Conservation (phyloP, 1,139 yeast genomes). For the Yamadazyma buinensis region DNA sequence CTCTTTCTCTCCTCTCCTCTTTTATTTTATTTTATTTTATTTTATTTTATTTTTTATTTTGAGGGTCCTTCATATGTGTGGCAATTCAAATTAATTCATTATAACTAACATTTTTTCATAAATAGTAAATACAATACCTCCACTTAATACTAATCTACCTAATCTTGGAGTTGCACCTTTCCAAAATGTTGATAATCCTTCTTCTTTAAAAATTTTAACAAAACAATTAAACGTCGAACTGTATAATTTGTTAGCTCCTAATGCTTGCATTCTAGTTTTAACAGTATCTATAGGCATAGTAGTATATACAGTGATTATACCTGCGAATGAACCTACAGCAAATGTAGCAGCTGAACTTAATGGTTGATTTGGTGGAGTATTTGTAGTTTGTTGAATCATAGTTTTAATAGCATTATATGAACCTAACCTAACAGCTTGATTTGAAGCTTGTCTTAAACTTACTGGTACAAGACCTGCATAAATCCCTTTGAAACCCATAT, state of each 20-base stretch:
- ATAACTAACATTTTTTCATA: slow-evolving; percentile 82
- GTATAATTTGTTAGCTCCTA: slow-evolving; percentile 73
- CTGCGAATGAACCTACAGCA: slow-evolving; percentile 89
- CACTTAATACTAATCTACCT: slow-evolving; percentile 87
- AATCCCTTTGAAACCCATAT: slow-evolving; percentile 77
- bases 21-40: no score
- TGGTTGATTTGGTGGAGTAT: slow-evolving; percentile 66
- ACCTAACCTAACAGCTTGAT: slow-evolving; percentile 91
- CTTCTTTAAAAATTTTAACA: slow-evolving; percentile 72
- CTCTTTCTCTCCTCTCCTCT: no score
- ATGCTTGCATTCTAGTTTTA: slow-evolving; percentile 95
- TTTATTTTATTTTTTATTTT: no score
- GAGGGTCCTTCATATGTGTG: no score
- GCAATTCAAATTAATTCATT: no score
- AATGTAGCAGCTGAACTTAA: slow-evolving; percentile 78
- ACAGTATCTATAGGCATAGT: slow-evolving; percentile 99
- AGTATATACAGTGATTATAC: slow-evolving; percentile 87
- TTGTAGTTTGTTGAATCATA: slow-evolving; percentile 67
- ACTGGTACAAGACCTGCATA: slow-evolving; percentile 92
- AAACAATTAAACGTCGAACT: slow-evolving; percentile 80
- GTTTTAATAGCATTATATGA: slow-evolving; percentile 88
- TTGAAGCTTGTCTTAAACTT: slow-evolving; percentile 91
- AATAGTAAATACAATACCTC: slow-evolving; percentile 93
- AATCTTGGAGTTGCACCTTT: slow-evolving; percentile 96
- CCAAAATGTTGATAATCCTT: slow-evolving; percentile 94